Conservation (phyloP, 2,329 filamentous ascomycete genomes). For the Escovopsis sp. region DNA sequence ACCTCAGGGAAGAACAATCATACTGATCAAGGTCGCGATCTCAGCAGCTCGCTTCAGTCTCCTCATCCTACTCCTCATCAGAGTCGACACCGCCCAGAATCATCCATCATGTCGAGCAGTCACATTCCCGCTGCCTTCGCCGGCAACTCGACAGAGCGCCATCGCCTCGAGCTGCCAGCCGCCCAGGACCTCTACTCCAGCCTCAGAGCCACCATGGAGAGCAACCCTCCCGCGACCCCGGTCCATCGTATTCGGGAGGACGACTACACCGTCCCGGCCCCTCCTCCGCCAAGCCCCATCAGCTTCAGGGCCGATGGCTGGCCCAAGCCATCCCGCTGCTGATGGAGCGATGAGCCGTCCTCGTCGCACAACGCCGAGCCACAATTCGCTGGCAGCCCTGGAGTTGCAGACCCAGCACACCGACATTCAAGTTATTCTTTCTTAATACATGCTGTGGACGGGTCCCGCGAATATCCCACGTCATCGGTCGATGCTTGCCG, state of each 20-base stretch:
- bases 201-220: conserved; percentile 34
- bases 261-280: conserved; percentile 49
- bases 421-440: not conserved
- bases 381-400: not conserved
- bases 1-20: no score
- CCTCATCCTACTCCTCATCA: not conserved
- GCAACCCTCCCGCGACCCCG: conserved; percentile 27
- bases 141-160: conserved; percentile 30
- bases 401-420: not conserved
- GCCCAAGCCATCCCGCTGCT: conserved; percentile 22
- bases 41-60: no score
- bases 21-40: no score
- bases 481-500: not conserved
- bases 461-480: not conserved
- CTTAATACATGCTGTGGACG: not conserved
- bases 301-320: conserved; percentile 44
- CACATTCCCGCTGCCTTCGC: conserved; percentile 29
- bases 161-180: conserved; percentile 22
- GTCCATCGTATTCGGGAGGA: conserved; percentile 37
- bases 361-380: conserved; percentile 4
- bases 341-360: conserved; percentile 4
- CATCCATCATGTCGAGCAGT: conserved; percentile 18
- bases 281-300: conserved; percentile 48
- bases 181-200: conserved; percentile 36
- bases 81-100: not conserved